Base-by-base conservation (phyloP, 805 yeast genomes). In the Candida ponderosae region DNA sequence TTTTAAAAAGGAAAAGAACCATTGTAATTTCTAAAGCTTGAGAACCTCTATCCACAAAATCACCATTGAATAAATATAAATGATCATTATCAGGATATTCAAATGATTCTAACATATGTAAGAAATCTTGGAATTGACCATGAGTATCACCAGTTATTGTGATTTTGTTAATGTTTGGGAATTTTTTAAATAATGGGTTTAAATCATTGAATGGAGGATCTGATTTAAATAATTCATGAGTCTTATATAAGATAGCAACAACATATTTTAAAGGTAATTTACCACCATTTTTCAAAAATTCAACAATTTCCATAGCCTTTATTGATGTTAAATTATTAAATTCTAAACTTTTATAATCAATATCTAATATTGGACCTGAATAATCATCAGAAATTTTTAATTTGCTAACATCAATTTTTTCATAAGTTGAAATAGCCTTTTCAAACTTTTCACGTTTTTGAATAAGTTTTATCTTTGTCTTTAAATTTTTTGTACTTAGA, bases 11-110 rank as follows among this genome's bases (percentile, higher is more conserved):
- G 57, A 84, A 88, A 31, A 86, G 69, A 23, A 82, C 66, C 33
- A 93, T 63, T 2, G 96, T 96, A 33, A 93, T 95, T 57, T 93
- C 98, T 54, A 95, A 85, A 4, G 97, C 87, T 97, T 98, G 90
- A 15, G 95, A 84, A 6, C 98, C 98, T 53, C 98, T 72, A 58
- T 93, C 98, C 4, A 93, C 98, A 62, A 93, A 90, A 62, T 93
- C 98, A 32, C 98, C 98, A 53, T 93, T 93, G 66, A 93, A 90
- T 34, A 93, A 61, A 55, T 85, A 93, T 5, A 78, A 70, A 56
- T 89, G 97, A 1, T 48, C 37, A 4, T 63, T 59, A 3, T 69
- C 65, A 0, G 90, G 94, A 48, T 68, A 61, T 14, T 97, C 97
- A 53, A 78, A 89, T 32, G 56, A 68, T 26, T 70, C 59, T 59